phyloP scores from a whole-genome alignment of 2,329 filamentous ascomycete species.

The Penicillium paneum region DNA sequence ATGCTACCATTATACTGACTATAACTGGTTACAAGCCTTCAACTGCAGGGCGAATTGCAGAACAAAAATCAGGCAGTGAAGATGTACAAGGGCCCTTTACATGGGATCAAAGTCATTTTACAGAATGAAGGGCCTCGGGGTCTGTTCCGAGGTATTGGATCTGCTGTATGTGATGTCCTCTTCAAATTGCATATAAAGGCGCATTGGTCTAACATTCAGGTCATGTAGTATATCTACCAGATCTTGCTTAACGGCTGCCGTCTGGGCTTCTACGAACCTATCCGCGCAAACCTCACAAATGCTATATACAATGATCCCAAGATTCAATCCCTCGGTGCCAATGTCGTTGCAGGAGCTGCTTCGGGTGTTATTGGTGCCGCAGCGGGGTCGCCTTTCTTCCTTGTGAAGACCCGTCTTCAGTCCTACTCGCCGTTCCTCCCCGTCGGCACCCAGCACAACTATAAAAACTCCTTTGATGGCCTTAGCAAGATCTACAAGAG shows the following conservation, averaged over 20 bases:
- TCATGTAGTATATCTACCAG: conserved; percentile 79
- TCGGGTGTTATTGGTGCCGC: conserved; percentile 89
- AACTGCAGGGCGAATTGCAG: conserved; percentile 93
- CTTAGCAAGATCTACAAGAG: conserved; percentile 70
- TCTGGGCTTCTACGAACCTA: conserved; percentile 94
- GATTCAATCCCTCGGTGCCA: conserved; percentile 83
- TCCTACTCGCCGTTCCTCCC: conserved; percentile 89
- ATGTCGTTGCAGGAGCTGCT: conserved; percentile 86
- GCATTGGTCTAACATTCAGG: neutral
- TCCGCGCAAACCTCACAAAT: conserved; percentile 68
- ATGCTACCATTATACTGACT: conserved; percentile 1
- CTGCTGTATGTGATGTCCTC: conserved; percentile 56
- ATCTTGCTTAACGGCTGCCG: conserved; percentile 94
- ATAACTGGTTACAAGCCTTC: conserved; percentile 61
- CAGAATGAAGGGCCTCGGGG: conserved; percentile 84
- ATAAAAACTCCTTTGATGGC: conserved; percentile 81
- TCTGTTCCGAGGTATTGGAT: conserved; percentile 83
- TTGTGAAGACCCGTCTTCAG: conserved; percentile 94
- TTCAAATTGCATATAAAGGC: neutral
- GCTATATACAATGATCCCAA: conserved; percentile 68
- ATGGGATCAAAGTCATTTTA: conserved; percentile 85
- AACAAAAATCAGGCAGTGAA: conserved; percentile 78
- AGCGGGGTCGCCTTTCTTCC: conserved; percentile 94
- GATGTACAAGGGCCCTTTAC: conserved; percentile 85
- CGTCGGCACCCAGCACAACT: conserved; percentile 94